These are phyloP conservation scores for Geotrichum reessii DNA, from an alignment of 1,139 yeast species.

Conservation along the genomic window DNA sequence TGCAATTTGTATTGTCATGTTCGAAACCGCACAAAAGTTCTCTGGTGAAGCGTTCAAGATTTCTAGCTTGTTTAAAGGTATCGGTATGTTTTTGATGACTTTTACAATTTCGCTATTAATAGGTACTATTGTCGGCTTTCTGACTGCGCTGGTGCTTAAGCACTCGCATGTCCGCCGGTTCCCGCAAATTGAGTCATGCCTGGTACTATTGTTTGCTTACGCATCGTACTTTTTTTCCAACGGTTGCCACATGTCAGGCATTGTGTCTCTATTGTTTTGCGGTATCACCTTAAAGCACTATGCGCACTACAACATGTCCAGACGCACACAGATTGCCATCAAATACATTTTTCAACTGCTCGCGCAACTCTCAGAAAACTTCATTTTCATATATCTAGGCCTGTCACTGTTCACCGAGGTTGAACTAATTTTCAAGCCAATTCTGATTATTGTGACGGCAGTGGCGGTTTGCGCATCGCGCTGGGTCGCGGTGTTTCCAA, in stretches of 20 bases:
- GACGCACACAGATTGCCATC: constrained; percentile 96
- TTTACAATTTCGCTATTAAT: constrained; percentile 89
- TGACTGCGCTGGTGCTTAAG: constrained; percentile 83
- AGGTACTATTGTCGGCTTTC: constrained; percentile 80
- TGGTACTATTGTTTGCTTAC: constrained; percentile 85
- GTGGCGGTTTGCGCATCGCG: constrained; percentile 89
- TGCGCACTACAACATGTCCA: constrained; percentile 94
- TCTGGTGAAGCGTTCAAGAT: constrained; percentile 74
- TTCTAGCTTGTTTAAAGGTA: constrained; percentile 82
- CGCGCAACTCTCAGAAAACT: constrained; percentile 94
- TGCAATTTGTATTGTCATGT: constrained; percentile 98
- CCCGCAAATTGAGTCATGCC: constrained; percentile 93
- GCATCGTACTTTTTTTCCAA: constrained; percentile 96
- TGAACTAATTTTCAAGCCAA: constrained; percentile 88
- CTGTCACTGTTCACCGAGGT: constrained; percentile 92
- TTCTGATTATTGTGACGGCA: constrained; percentile 83
- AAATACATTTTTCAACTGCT: constrained; percentile 88
- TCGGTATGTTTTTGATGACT: constrained; percentile 87
- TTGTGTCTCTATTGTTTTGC: constrained; percentile 88
- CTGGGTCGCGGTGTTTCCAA: constrained; percentile 96
- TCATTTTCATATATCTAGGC: constrained; percentile 92
- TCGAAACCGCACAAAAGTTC: constrained; percentile 95
- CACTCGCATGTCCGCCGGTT: constrained; percentile 90
- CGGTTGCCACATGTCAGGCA: constrained; percentile 99
- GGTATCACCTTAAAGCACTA: constrained; percentile 96